Evolutionary conservation across 148 eudicot genomes (phyloP).

Genomic region (Pharnaceum exiguum): DNA sequence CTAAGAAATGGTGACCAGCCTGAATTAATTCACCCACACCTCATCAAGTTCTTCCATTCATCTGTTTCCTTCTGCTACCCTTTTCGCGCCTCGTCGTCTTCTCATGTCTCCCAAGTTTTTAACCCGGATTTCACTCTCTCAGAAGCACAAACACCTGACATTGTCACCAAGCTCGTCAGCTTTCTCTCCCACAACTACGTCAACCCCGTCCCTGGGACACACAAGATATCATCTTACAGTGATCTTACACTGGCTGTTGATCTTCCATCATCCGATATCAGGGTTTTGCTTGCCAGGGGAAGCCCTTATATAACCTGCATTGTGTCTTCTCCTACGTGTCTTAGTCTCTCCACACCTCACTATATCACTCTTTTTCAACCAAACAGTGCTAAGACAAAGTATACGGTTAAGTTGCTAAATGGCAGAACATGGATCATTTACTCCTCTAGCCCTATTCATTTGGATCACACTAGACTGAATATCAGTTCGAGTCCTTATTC

Average conservation of each 20-base stretch:
- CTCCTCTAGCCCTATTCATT: constrained; percentile 48
- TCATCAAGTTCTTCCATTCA: constrained; percentile 50
- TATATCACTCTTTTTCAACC: constrained; percentile 44
- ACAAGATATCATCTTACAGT: constrained; percentile 46
- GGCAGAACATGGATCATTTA: constrained; percentile 77
- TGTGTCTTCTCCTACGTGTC: constrained; percentile 22
- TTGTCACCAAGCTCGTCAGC: no score
- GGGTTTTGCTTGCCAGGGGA: constrained; percentile 74
- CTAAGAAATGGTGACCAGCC: constrained; percentile 90
- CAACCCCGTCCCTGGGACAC: no score
- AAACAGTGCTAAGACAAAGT: constrained; percentile 47
- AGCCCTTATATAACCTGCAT: constrained; percentile 75
- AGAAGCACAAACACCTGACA: constrained; percentile 27
- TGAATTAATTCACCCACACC: constrained; percentile 81
- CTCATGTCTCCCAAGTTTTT: constrained; percentile 58
- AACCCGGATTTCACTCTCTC: constrained; percentile 69
- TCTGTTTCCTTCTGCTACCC: constrained; percentile 72
- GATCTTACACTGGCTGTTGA: constrained; percentile 80
- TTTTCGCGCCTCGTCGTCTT: constrained; percentile 37
- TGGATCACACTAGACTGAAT: constrained; percentile 38
- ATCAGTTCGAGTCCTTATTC: constrained; percentile 48
- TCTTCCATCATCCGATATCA: constrained; percentile 51
- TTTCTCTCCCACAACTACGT: no score
- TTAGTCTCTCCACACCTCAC: constrained; percentile 61
- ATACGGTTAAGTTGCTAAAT: constrained; percentile 58